These are phyloP conservation scores for Hymenoscyphus scutula DNA, from an alignment of 2,329 filamentous ascomycete genomes.

Conservation along the genomic window DNA sequence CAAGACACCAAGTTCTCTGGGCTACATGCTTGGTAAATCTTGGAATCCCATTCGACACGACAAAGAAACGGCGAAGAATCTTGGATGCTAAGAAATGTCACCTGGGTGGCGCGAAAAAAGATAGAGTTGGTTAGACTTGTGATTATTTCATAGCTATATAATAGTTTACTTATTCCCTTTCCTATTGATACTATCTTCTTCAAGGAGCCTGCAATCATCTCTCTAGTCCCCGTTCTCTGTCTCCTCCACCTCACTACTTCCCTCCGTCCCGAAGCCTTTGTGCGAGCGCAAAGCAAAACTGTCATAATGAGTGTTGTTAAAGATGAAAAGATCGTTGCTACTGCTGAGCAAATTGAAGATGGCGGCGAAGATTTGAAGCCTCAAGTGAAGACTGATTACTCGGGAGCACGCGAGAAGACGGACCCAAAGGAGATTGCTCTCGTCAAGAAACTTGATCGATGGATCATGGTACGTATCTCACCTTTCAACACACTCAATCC, in stretches of 20 bases:
- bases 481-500: no score
- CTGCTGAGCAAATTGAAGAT: background rate
- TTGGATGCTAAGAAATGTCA: background rate
- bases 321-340: background rate
- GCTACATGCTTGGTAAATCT: background rate
- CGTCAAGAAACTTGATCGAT: conserved; percentile 39
- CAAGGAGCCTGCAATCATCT: background rate
- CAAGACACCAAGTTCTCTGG: background rate
- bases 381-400: conserved; percentile 14
- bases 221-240: background rate
- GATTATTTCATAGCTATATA: background rate
- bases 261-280: background rate
- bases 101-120: background rate
- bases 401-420: conserved; percentile 37
- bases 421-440: conserved; percentile 39
- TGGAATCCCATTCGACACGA: background rate
- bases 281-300: background rate
- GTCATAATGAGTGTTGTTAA: background rate
- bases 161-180: background rate
- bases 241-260: background rate
- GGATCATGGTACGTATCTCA: conserved; percentile 34
- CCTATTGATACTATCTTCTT: background rate
- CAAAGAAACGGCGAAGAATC: background rate
- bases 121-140: background rate
- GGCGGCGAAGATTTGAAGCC: background rate